Conservation (phyloP, 1,284 basidiomycete species). For the Coniferiporia weirii region DNA sequence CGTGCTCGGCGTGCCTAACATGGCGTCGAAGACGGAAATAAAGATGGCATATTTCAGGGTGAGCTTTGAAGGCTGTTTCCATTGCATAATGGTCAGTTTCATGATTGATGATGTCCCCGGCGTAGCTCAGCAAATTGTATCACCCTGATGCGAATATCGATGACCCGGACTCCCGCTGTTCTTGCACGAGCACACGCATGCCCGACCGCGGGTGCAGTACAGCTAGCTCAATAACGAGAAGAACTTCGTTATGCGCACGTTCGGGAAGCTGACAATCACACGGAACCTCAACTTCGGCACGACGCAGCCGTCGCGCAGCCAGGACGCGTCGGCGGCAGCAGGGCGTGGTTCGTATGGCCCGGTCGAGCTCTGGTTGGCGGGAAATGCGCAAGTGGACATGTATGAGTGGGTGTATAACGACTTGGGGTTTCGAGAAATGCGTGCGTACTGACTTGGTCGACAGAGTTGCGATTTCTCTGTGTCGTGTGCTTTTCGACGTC, state of each 20-base stretch:
- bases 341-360: slow-evolving; percentile 51
- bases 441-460: slow-evolving; percentile 5
- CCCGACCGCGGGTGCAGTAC: slow-evolving; percentile 61
- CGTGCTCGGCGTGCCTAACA: neutral
- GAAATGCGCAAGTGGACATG: slow-evolving; percentile 77
- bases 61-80: slow-evolving; percentile 18
- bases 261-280: slow-evolving; percentile 54
- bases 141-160: no score
- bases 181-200: slow-evolving; percentile 82
- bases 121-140: no score
- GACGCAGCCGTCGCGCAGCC: slow-evolving; percentile 44
- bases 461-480: slow-evolving; percentile 80
- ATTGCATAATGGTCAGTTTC: neutral
- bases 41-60: slow-evolving; percentile 18
- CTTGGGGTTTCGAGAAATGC: neutral
- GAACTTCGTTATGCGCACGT: slow-evolving; percentile 71
- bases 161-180: slow-evolving; percentile 66
- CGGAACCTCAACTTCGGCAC: slow-evolving; percentile 54
- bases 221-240: slow-evolving; percentile 68
- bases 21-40: neutral
- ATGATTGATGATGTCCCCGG: slow-evolving; percentile 12
- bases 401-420: slow-evolving; percentile 74
- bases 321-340: slow-evolving; percentile 75
- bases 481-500: slow-evolving; percentile 68
- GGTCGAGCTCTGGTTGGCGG: slow-evolving; percentile 74